Conservation (phyloP, 495 filamentous ascomycete species). For the Penicillium waksmanii region DNA sequence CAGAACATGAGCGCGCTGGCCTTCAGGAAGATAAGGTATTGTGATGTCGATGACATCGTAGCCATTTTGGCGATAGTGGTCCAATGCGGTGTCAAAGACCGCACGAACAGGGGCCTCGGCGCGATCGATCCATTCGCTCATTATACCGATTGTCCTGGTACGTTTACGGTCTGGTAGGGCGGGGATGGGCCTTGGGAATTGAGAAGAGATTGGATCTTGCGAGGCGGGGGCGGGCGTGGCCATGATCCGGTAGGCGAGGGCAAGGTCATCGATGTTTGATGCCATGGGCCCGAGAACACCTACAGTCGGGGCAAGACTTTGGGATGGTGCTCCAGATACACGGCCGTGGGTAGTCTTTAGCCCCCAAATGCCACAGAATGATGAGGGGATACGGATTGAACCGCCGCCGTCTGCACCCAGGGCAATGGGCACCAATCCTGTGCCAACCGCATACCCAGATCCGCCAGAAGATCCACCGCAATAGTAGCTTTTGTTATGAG, state of each 20-base stretch:
- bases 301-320: constrained; percentile 62
- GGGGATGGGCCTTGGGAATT: constrained; percentile 53
- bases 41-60: constrained; percentile 75
- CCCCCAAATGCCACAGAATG: constrained; percentile 86
- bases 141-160: constrained; percentile 68
- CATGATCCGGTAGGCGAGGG: constrained; percentile 78
- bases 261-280: constrained; percentile 77
- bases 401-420: constrained; percentile 88
- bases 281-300: constrained; percentile 79
- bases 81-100: constrained; percentile 62
- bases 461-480: constrained; percentile 89
- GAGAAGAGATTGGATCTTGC: constrained; percentile 48
- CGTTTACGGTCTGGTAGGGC: constrained; percentile 24
- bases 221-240: constrained; percentile 65
- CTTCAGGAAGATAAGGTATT: constrained; percentile 75
- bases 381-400: constrained; percentile 78
- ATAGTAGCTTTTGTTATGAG: constrained; percentile 79
- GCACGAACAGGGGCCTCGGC: constrained; percentile 64
- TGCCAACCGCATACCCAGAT: constrained; percentile 73
- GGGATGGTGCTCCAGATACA: constrained; percentile 64
- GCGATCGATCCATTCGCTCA: constrained; percentile 72
- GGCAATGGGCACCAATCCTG: constrained; percentile 79
- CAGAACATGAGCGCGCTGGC: constrained; percentile 75
- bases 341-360: constrained; percentile 83
- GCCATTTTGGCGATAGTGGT: constrained; percentile 60